These are phyloP conservation scores for Penicillium sp. DNA, from an alignment of 2,329 filamentous ascomycete genomes.

Conservation along the genomic window DNA sequence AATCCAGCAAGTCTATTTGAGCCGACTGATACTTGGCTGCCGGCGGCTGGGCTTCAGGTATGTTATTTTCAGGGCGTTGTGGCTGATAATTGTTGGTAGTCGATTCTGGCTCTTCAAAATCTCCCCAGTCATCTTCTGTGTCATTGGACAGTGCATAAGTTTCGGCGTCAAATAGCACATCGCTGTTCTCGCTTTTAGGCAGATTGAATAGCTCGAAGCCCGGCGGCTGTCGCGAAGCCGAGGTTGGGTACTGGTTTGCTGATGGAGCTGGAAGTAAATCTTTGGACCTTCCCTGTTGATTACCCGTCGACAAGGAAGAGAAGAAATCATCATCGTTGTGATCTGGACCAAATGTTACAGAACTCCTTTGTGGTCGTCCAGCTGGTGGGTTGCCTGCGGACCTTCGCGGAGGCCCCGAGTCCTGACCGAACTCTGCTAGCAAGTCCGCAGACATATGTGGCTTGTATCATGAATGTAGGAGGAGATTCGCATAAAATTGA, in stretches of 20 bases:
- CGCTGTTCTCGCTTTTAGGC: constrained; percentile 31
- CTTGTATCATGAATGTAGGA: constrained; percentile 1
- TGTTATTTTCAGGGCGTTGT: background rate
- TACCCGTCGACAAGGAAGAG: background rate
- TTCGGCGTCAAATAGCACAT: constrained; percentile 66
- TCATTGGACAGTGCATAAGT: constrained; percentile 28
- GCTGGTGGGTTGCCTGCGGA: constrained; percentile 10
- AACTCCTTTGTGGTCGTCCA: constrained; percentile 10
- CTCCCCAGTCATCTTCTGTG: constrained; percentile 47
- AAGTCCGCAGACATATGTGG: constrained; percentile 55
- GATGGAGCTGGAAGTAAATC: background rate
- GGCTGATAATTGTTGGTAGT: background rate
- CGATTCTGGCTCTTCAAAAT: constrained; percentile 41
- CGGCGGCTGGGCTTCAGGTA: background rate
- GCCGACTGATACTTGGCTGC: background rate
- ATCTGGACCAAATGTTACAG: constrained; percentile 26
- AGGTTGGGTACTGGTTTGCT: constrained; percentile 4
- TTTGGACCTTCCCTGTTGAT: background rate
- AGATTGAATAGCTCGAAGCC: constrained; percentile 14
- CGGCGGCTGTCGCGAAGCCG: constrained; percentile 5
- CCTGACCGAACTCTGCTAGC: constrained; percentile 51
- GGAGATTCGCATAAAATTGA: background rate
- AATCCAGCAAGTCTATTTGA: constrained; percentile 28
- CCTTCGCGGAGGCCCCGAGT: constrained; percentile 18
- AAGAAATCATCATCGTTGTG: constrained; percentile 23